A percentile compares a stretch with the other conserved stretches of the same genome.
These are phyloP conservation scores for Plasmodium gonderi DNA, from an alignment of 169 alveolate species.

Conservation along the genomic window DNA sequence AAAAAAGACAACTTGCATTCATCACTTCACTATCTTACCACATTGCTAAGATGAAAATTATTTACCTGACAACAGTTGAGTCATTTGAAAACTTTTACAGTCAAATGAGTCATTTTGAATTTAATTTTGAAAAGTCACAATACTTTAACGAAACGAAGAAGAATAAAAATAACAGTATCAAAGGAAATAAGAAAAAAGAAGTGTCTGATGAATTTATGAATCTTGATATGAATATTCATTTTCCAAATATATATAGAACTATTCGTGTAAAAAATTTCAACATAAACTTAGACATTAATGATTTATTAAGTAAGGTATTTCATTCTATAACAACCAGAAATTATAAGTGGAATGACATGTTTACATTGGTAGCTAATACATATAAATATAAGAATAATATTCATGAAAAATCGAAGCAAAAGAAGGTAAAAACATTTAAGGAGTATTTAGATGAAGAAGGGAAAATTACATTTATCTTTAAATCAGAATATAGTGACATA, in stretches of 20 bases:
- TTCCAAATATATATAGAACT: slow-evolving; percentile 26
- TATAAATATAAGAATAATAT: not conserved
- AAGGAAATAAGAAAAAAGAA: not conserved
- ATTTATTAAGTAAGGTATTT: slow-evolving; percentile 24
- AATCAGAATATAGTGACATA: slow-evolving; percentile 25
- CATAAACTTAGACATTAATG: slow-evolving; percentile 26
- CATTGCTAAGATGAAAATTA: slow-evolving; percentile 21
- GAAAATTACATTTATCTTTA: slow-evolving; percentile 28
- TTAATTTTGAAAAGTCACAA: slow-evolving; percentile 9
- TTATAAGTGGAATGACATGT: slow-evolving; percentile 46
- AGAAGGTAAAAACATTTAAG: slow-evolving; percentile 10
- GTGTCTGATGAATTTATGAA: not conserved
- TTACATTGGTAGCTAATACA: slow-evolving; percentile 13
- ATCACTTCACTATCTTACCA: slow-evolving; percentile 57
- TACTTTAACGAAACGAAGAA: slow-evolving; percentile 5
- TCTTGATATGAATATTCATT: slow-evolving; percentile 19
- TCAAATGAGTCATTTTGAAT: slow-evolving; percentile 28
- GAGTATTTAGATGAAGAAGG: slow-evolving; percentile 26
- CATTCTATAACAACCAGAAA: slow-evolving; percentile 28
- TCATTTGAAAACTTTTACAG: slow-evolving; percentile 44
- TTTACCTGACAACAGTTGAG: slow-evolving; percentile 55
- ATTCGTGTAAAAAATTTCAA: slow-evolving; percentile 66
- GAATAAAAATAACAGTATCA: not conserved
- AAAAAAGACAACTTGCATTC: slow-evolving; percentile 32
- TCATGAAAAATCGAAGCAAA: not conserved